A percentile compares a stretch with the other conserved stretches of the same genome.
Conservation (phyloP, 306 rosid species). For the Gleditsia sinensis region DNA sequence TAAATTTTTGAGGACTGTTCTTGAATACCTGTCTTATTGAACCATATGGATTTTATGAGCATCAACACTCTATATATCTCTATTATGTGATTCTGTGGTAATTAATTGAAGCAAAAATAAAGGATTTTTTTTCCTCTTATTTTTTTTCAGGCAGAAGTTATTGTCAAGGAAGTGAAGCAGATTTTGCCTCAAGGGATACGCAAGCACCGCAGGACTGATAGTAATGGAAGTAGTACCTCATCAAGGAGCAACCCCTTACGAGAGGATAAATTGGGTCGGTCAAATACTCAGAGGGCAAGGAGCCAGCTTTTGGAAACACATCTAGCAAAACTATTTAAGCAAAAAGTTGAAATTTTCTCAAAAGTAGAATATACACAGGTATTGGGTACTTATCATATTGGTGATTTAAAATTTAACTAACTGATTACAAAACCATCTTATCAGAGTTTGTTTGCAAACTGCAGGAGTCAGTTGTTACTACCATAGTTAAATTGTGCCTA, state of each 20-base stretch:
- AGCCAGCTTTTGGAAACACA: slow-evolving; percentile 98
- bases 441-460: slow-evolving; percentile 34
- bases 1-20: slow-evolving; percentile 13
- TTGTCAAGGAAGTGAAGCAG: slow-evolving; percentile 75
- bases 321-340: slow-evolving; percentile 90
- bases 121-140: slow-evolving; percentile 22
- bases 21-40: slow-evolving; percentile 9
- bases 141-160: slow-evolving; percentile 69
- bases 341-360: slow-evolving; percentile 92
- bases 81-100: not conserved
- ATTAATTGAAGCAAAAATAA: slow-evolving; percentile 29
- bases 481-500: slow-evolving; percentile 80
- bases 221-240: slow-evolving; percentile 86
- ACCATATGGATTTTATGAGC: not conserved
- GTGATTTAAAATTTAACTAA: slow-evolving; percentile 24
- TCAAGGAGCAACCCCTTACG: slow-evolving; percentile 88
- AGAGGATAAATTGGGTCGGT: slow-evolving; percentile 77
- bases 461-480: slow-evolving; percentile 87
- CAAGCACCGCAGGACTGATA: slow-evolving; percentile 78
- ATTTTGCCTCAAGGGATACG: slow-evolving; percentile 73
- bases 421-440: slow-evolving; percentile 30
- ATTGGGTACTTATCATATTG: slow-evolving; percentile 31
- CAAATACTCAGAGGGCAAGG: slow-evolving; percentile 82
- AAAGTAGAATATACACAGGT: slow-evolving; percentile 96
- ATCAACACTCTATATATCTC: slow-evolving; percentile 12